Evolutionary conservation across 179 eudicot species (phyloP).

Genomic region (Spinacia oleracea): DNA sequence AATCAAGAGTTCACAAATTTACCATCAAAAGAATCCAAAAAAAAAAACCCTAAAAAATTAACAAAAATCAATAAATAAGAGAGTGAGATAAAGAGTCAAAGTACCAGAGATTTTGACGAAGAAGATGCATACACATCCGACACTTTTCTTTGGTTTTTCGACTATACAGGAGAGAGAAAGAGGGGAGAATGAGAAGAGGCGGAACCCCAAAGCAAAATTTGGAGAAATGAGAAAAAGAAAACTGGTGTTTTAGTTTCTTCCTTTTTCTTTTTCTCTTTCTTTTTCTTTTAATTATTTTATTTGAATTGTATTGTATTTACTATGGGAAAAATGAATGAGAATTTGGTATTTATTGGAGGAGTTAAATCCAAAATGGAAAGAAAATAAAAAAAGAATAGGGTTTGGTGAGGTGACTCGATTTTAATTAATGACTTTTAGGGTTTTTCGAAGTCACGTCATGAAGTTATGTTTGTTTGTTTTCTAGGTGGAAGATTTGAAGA

Average conservation of each 20-base stretch:
- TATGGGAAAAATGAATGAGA: neutral
- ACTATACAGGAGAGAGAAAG: slow-evolving; percentile 17
- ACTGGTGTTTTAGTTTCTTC: no score
- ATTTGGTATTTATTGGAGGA: neutral
- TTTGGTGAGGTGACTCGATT: neutral
- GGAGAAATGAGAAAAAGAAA: slow-evolving; percentile 12
- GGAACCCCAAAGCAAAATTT: neutral
- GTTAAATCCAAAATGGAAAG: no score
- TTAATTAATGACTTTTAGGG: neutral
- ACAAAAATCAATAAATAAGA: no score
- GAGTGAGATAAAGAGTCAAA: neutral
- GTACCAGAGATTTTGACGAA: slow-evolving; percentile 20
- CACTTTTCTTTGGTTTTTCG: slow-evolving; percentile 1
- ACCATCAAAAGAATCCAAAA: neutral
- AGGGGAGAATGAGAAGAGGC: slow-evolving; percentile 6
- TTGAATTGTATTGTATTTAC: neutral
- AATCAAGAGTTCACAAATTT: slow-evolving; percentile 1
- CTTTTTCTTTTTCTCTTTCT: neutral
- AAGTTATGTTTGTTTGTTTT: neutral
- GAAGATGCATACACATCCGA: slow-evolving; percentile 37
- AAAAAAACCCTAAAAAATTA: neutral
- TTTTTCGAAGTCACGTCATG: neutral
- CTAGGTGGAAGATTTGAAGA: neutral
- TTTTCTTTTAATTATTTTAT: neutral
- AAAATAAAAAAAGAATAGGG: neutral